These are phyloP conservation scores for Podila minutissima DNA, from an alignment of 192 early-diverging fungal species.

Conservation along the genomic window DNA sequence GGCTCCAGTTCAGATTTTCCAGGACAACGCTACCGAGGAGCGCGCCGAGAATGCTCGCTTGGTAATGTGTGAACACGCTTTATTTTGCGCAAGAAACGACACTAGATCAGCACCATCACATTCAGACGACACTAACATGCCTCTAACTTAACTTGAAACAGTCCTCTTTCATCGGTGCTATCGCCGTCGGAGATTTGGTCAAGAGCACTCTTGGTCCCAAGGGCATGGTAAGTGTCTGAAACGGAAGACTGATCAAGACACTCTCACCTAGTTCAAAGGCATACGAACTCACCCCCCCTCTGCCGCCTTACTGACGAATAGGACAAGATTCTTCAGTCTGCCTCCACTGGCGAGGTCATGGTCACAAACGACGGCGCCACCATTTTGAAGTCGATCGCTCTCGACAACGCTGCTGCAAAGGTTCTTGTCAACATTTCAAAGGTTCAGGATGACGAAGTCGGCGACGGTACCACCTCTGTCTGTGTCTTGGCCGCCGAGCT, in stretches of 20 bases:
- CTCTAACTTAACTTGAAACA: constrained; percentile 24
- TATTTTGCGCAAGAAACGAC: not conserved
- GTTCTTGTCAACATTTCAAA: constrained; percentile 98
- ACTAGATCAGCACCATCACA: not conserved
- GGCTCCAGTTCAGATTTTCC: constrained; percentile 92
- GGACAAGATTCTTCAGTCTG: constrained; percentile 99
- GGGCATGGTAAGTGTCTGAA: constrained; percentile 81
- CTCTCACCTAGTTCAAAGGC: no score
- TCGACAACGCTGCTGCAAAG: constrained; percentile 99
- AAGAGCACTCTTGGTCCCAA: constrained; percentile 98
- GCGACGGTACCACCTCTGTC: constrained; percentile 99
- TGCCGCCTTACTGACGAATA: constrained; percentile 20
- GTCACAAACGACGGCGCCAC: constrained; percentile 99
- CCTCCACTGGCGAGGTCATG: constrained; percentile 82
- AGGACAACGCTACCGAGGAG: constrained; percentile 95
- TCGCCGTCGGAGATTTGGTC: constrained; percentile 98
- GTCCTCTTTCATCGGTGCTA: constrained; percentile 97
- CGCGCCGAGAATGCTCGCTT: constrained; percentile 97
- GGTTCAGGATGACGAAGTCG: constrained; percentile 99
- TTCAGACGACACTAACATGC: not conserved
- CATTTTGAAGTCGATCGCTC: constrained; percentile 96
- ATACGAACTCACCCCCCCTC: no score
- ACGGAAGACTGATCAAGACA: not conserved
- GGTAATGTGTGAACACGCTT: constrained; percentile 59
- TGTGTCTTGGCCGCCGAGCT: constrained; percentile 97